Base-by-base conservation (phyloP, 2,329 filamentous ascomycete genomes). In the Rutstroemia sp. region DNA sequence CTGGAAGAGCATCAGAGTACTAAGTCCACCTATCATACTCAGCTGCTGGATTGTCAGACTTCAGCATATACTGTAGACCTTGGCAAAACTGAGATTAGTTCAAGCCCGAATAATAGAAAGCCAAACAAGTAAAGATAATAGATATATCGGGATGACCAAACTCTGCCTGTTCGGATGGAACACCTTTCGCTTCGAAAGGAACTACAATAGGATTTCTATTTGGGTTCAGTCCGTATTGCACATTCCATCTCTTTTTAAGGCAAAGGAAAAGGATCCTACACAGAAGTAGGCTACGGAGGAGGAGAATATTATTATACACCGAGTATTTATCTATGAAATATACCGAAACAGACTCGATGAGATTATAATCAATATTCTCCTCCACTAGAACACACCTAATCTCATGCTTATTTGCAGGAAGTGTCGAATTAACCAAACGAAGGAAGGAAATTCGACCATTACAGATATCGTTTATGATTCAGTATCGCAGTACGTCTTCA, bases 121-220 rank as follows among this genome's bases (percentile, higher is more conserved):
- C 76, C 0, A 91, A 69, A 12, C 80, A 83, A 0, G 86, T 89
- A 1, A 90, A 72, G 0, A 83, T 39, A 2, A 90, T 84, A 0
- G 80, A 75, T 0, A 87, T 82, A 61, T 90, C 80, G 0, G 85
- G 83, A 60, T 90, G 85, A 0, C 83, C 81, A 64, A 80, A 89
- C 62, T 89, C 86, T 0, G 84, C 80, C 5, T 80, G 76, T 0
- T 80, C 77, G 0, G 77, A 78, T 0, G 86, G 85, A 0, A 77
- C 73, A 2, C 85, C 86, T 56, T 89, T 88, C 0, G 83, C 82
- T 10, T 80, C 75, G 49, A 78, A 89, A 0, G 86, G 86, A 0
- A 89, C 86, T 0, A 86, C 84, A 5, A 87, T 77, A 0, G 82
- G 81, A 41, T 77, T 72, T 16, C 86, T 74, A 0, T 59, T 48